phyloP scores from a whole-genome alignment of 345 rosid species.

The Moricandia arvensis region DNA sequence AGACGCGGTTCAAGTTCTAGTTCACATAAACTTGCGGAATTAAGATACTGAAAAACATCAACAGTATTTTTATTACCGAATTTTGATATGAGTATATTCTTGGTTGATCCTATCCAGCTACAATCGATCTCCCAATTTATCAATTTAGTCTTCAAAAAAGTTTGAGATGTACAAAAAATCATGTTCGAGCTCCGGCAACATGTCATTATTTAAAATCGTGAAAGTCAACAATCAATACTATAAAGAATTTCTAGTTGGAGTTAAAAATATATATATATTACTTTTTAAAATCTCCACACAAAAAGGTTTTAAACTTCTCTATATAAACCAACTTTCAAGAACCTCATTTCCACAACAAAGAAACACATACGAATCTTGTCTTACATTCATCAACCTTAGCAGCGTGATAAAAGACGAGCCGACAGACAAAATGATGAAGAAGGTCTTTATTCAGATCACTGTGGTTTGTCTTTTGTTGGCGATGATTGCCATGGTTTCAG shows the following conservation, averaged over 20 bases:
- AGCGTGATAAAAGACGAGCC: not conserved
- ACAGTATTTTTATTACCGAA: not conserved
- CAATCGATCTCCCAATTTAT: not conserved
- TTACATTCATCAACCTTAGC: constrained; percentile 1
- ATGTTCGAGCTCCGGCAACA: not conserved
- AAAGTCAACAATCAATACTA: constrained; percentile 6
- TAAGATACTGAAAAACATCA: not conserved
- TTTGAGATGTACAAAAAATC: not conserved
- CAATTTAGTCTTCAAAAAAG: not conserved
- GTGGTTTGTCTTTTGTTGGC: constrained; percentile 21
- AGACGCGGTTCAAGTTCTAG: too few species aligned
- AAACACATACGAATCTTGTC: not conserved
- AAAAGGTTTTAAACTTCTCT: not conserved
- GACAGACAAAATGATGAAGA: constrained; percentile 1
- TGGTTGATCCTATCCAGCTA: not conserved
- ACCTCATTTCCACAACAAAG: not conserved
- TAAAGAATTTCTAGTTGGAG: not conserved
- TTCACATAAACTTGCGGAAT: not conserved
- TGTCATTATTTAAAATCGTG: not conserved
- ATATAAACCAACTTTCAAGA: not conserved
- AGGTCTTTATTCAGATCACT: constrained; percentile 19
- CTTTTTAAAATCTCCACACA: not conserved
- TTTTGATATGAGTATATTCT: not conserved
- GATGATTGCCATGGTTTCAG: constrained; percentile 16
- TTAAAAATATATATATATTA: not conserved